Percentiles rank a stretch among this genome's conserved stretches.
Evolutionary conservation across 352 stramenopile genomes (phyloP).

Genomic region (Pythium myriotylum): DNA sequence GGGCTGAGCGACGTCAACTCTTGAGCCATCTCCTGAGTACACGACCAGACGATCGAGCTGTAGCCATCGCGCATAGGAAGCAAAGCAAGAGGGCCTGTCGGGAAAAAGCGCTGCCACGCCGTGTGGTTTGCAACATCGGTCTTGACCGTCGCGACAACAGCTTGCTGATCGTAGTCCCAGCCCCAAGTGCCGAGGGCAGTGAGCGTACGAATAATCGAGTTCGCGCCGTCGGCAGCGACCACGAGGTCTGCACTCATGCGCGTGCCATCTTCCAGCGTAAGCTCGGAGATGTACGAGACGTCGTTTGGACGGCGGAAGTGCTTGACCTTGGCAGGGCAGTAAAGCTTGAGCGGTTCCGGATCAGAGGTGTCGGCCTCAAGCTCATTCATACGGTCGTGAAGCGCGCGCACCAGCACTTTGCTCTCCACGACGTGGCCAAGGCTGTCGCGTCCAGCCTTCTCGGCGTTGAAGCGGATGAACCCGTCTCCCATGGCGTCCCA

Average conservation of each 20-base stretch:
- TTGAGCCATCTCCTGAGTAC: slow-evolving; percentile 75
- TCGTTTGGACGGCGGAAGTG: slow-evolving; percentile 66
- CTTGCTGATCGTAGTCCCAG: slow-evolving; percentile 93
- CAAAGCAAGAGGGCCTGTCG: slow-evolving; percentile 85
- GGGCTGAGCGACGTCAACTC: slow-evolving; percentile 71
- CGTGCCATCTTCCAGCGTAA: slow-evolving; percentile 72
- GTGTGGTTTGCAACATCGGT: slow-evolving; percentile 78
- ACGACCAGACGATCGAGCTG: slow-evolving; percentile 92
- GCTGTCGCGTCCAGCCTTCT: slow-evolving; percentile 54
- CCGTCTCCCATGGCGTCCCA: slow-evolving; percentile 90
- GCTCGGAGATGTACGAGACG: slow-evolving; percentile 52
- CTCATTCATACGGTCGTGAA: slow-evolving; percentile 87
- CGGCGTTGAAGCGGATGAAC: slow-evolving; percentile 86
- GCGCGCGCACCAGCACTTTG: slow-evolving; percentile 81
- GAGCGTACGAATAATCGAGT: slow-evolving; percentile 87
- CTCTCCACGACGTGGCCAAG: slow-evolving; percentile 89
- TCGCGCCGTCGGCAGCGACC: slow-evolving; percentile 87
- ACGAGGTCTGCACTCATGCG: slow-evolving; percentile 78
- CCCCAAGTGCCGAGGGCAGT: slow-evolving; percentile 88
- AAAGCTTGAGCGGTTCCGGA: slow-evolving; percentile 66
- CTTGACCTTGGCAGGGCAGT: slow-evolving; percentile 81
- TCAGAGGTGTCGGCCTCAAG: slow-evolving; percentile 46
- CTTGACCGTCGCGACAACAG: slow-evolving; percentile 91
- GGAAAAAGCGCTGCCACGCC: slow-evolving; percentile 92
- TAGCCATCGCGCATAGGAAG: slow-evolving; percentile 90